Percentiles rank a stretch among this genome's conserved stretches.
These are phyloP conservation scores for Blastobotrys attinorum DNA, from an alignment of 805 yeast species.

Conservation along the genomic window DNA sequence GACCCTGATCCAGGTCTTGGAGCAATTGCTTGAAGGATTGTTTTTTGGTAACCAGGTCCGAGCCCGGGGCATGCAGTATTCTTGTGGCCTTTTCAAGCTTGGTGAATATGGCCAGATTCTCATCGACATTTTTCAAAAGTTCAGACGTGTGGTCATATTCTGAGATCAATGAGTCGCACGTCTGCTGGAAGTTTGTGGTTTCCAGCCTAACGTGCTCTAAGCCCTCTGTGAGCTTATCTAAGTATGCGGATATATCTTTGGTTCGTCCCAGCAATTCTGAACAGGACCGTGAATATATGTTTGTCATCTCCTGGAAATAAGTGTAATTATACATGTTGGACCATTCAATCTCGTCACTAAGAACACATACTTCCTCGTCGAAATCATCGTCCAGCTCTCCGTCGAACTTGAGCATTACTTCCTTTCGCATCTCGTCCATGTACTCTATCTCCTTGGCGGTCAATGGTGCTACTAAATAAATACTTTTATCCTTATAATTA, in stretches of 20 bases:
- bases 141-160: constrained; percentile 37
- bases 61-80: constrained; percentile 60
- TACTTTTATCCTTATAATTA: constrained; percentile 1
- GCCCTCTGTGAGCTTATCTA: constrained; percentile 42
- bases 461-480: constrained; percentile 27
- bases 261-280: constrained; percentile 39
- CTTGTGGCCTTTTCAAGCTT: constrained; percentile 62
- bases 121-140: constrained; percentile 39
- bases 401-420: constrained; percentile 30
- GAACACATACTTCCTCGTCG: constrained; percentile 26
- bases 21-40: constrained; percentile 49
- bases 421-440: no score
- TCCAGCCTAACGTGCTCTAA: constrained; percentile 54
- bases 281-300: constrained; percentile 22
- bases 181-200: constrained; percentile 54
- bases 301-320: constrained; percentile 28
- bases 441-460: constrained; percentile 31
- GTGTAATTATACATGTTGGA: constrained; percentile 28
- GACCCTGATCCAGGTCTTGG: constrained; percentile 54
- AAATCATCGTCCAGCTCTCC: constrained; percentile 39
- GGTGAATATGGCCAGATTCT: constrained; percentile 54
- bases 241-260: constrained; percentile 34
- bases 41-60: constrained; percentile 49
- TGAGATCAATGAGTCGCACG: constrained; percentile 43
- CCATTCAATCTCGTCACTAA: constrained; percentile 31